Base-by-base conservation (phyloP, 768 basidiomycete species). In the Kwoniella shandongensis region DNA sequence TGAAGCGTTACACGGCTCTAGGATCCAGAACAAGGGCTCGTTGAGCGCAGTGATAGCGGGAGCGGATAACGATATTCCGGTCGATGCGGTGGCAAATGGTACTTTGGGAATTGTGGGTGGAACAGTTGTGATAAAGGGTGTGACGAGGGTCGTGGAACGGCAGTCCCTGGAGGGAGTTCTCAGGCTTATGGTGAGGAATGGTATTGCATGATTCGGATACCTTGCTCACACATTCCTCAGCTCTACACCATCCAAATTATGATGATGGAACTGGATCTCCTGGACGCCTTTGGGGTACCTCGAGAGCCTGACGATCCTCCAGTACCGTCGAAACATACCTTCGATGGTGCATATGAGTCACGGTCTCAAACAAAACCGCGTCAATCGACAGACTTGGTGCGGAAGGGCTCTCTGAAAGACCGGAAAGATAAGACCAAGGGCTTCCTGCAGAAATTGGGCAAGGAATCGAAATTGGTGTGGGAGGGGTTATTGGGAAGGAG, bases 241-340 rank as follows among this genome's bases (percentile, higher is more conserved):
- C 32, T 73, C 8, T 70, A 61, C 35, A 63, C 66, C 7, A 59
- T 73, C 15, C 66, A 70, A 38, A 55, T 51, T 10, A 63, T 70
- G 59, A 35, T 22, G 10, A 40, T 70, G n/a, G 71, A 73, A 46
- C 61, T 73, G 22, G 63, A 65, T 1, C 46, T 73, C 2, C 54
- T 67, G 0, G 66, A 73, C 41, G 53, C 62, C 3, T 70, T 70
- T 30, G 57, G 65, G 13, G 48, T 73, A 6, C 63, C 63, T 1
- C 60, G 68, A 48, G 66, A 73, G 53, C 30, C 52, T 1, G 62
- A 66, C 38, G 44, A 64, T 13, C 48, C 46, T 2, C 54, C 56
- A 4, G 30, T 58, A 10, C 67, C 69, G 11, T 57, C 61, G 12
- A 54, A 54, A 48, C 41, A 35, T n/a, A 7, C 50, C 25, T 20